These are phyloP conservation scores for Rosellinia necatrix DNA, from an alignment of 2,329 filamentous ascomycete genomes.

Conservation along the genomic window DNA sequence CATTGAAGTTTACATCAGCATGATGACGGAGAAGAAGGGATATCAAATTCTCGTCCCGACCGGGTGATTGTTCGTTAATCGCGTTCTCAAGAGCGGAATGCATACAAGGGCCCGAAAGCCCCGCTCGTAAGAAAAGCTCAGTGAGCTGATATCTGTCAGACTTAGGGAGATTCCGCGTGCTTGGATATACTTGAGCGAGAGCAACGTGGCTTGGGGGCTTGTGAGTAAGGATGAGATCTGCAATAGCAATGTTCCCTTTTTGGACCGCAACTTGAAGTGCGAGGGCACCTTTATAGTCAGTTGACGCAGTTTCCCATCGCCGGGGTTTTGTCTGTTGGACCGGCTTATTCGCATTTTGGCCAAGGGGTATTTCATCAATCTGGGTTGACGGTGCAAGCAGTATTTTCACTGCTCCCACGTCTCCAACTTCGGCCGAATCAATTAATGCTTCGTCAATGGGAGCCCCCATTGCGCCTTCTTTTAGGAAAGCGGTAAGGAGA, in stretches of 20 bases:
- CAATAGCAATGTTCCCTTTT: slow-evolving; percentile 50
- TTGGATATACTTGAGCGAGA: slow-evolving; percentile 54
- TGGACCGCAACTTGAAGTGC: slow-evolving; percentile 56
- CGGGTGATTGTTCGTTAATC: slow-evolving; percentile 53
- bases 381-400: slow-evolving; percentile 56
- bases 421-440: slow-evolving; percentile 53
- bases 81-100: slow-evolving; percentile 57
- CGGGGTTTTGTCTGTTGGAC: slow-evolving; percentile 43
- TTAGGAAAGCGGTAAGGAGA: slow-evolving; percentile 52
- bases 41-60: slow-evolving; percentile 57
- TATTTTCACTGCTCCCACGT: slow-evolving; percentile 52
- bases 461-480: slow-evolving; percentile 54
- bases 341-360: slow-evolving; percentile 36
- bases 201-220: slow-evolving; percentile 53
- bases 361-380: slow-evolving; percentile 37
- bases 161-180: slow-evolving; percentile 49
- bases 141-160: slow-evolving; percentile 53
- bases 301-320: slow-evolving; percentile 56
- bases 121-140: slow-evolving; percentile 54
- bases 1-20: slow-evolving; percentile 59
- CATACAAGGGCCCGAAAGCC: slow-evolving; percentile 52
- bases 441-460: slow-evolving; percentile 56
- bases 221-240: slow-evolving; percentile 50
- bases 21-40: slow-evolving; percentile 56
- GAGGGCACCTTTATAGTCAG: slow-evolving; percentile 56